phyloP scores from a whole-genome alignment of 345 rosid genomes.

The Gossypium thurberi region DNA sequence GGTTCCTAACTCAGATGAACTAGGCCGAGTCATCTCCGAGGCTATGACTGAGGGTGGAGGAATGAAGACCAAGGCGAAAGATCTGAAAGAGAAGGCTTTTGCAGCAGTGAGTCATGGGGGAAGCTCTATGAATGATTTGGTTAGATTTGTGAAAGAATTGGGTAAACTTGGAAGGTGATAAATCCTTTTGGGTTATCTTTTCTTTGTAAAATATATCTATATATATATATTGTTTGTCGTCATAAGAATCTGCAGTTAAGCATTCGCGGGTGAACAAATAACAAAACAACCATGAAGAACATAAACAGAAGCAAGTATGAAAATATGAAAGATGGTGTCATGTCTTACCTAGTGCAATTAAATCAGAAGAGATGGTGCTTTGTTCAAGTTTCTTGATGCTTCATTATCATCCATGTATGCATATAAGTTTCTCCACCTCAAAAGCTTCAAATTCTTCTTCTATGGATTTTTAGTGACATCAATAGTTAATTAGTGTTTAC shows the following conservation, averaged over 20 bases:
- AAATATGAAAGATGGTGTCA: background rate
- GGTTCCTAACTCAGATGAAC: conserved; percentile 47
- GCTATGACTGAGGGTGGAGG: conserved; percentile 16
- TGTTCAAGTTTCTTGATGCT: background rate
- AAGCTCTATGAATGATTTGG: conserved; percentile 33
- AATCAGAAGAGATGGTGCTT: background rate
- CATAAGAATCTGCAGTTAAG: too few relatives aligned
- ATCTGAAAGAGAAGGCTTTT: conserved; percentile 26
- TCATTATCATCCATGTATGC: too few relatives aligned
- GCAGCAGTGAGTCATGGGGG: conserved; percentile 42
- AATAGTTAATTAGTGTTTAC: too few relatives aligned
- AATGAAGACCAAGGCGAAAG: conserved; percentile 24
- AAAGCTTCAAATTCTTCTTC: too few relatives aligned
- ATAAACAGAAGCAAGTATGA: background rate
- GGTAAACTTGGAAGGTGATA: background rate
- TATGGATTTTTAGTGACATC: too few relatives aligned
- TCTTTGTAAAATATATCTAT: conserved; percentile 3
- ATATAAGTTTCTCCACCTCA: too few relatives aligned
- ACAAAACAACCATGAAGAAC: background rate
- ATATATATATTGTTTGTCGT: background rate
- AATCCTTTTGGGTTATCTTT: background rate
- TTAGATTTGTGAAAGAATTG: conserved; percentile 29
- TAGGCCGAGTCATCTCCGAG: conserved; percentile 27
- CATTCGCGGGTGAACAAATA: too few relatives aligned
- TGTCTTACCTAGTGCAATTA: background rate